Conservation (phyloP, 1,139 yeast species). For the Yamadazyma buinensis region DNA sequence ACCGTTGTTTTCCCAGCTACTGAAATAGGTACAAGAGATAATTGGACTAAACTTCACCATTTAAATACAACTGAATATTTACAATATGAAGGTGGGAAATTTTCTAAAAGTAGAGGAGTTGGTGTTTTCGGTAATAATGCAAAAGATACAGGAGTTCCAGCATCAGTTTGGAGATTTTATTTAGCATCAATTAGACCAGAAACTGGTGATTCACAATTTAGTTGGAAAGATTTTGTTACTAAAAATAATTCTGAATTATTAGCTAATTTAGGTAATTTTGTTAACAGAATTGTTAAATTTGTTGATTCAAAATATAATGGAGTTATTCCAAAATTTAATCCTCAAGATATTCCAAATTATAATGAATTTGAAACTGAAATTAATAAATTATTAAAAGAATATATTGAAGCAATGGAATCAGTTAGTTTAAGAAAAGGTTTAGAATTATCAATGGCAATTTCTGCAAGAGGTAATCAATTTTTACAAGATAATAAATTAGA, state of each 20-base stretch:
- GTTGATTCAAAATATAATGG: conserved; percentile 89
- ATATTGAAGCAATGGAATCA: conserved; percentile 71
- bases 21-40: conserved; percentile 80
- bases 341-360: conserved; percentile 46
- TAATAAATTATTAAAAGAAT: conserved; percentile 55
- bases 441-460: conserved; percentile 85
- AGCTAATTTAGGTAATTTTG: conserved; percentile 96
- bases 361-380: conserved; percentile 53
- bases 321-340: conserved; percentile 67
- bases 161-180: conserved; percentile 98
- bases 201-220: conserved; percentile 90
- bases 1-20: conserved; percentile 96
- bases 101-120: conserved; percentile 91
- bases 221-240: conserved; percentile 94
- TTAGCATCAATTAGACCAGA: conserved; percentile 92
- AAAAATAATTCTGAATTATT: conserved; percentile 89
- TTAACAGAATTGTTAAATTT: conserved; percentile 88
- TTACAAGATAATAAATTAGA: conserved; percentile 94
- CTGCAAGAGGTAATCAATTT: conserved; percentile 91
- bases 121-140: conserved; percentile 99
- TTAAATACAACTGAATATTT: conserved; percentile 92
- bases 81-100: conserved; percentile 97
- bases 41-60: conserved; percentile 91
- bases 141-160: conserved; percentile 81
- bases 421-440: conserved; percentile 84